Conservation (phyloP, 345 rosid genomes). For the Mallotus nudiflorus region DNA sequence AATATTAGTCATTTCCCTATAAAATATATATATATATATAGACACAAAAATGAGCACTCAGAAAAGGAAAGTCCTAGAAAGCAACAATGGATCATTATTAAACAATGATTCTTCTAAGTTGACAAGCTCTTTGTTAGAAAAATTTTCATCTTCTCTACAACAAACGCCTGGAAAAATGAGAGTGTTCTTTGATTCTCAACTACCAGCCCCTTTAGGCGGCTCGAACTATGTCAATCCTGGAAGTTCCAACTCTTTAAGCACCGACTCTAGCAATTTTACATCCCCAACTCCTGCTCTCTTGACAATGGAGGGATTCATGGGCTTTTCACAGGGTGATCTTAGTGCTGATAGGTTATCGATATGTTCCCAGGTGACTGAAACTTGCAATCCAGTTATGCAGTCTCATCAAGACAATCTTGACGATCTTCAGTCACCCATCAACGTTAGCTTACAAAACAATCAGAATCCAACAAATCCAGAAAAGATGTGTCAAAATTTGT, state of each 20-base stretch:
- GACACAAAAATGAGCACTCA: constrained; percentile 8
- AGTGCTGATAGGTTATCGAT: constrained; percentile 4
- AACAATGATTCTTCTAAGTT: not conserved
- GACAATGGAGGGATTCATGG: constrained; percentile 8
- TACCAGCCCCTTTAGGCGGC: not conserved
- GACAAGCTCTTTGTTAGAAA: too few relatives aligned
- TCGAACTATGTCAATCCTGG: constrained; percentile 12
- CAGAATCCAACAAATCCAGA: not conserved
- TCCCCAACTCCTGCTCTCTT: constrained; percentile 6
- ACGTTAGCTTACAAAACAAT: constrained; percentile 2
- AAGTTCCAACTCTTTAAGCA: not conserved
- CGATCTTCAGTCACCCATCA: constrained; percentile 11
- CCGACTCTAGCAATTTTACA: not conserved
- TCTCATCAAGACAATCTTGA: not conserved
- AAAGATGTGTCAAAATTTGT: not conserved
- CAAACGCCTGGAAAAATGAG: not conserved
- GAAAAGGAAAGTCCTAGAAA: not conserved
- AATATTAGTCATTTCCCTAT: too few relatives aligned
- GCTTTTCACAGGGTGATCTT: not conserved
- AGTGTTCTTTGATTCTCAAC: not conserved
- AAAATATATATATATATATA: too few relatives aligned
- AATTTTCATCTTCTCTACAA: not conserved
- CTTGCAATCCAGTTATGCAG: not conserved
- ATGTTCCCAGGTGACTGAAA: not conserved
- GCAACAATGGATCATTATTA: not conserved